These are phyloP conservation scores for Biscogniauxia marginata DNA, from an alignment of 2,329 filamentous ascomycete genomes.

Conservation along the genomic window DNA sequence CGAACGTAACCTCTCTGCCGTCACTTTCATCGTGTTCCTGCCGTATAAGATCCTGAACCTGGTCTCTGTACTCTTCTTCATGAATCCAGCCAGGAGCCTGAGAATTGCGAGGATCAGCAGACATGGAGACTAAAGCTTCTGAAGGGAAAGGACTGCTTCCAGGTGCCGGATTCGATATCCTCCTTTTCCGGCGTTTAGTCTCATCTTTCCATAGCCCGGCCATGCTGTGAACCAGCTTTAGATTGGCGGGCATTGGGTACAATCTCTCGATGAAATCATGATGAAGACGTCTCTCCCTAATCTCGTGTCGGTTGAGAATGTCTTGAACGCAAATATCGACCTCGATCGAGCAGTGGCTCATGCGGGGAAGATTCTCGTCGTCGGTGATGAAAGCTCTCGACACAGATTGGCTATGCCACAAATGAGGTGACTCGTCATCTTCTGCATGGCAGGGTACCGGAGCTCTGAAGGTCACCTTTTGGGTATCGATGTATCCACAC, in stretches of 20 bases:
- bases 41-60: conserved; percentile 61
- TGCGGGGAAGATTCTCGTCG: conserved; percentile 64
- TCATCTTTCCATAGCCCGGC: conserved; percentile 91
- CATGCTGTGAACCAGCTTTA: conserved; percentile 92
- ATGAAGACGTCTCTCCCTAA: conserved; percentile 76
- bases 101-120: conserved; percentile 72
- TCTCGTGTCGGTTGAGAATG: conserved; percentile 77
- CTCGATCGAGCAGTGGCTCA: conserved; percentile 86
- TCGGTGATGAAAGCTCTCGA: conserved; percentile 57
- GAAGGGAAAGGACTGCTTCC: conserved; percentile 75
- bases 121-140: conserved; percentile 85
- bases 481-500: conserved; percentile 78
- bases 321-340: conserved; percentile 86
- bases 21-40: conserved; percentile 58
- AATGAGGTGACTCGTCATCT: conserved; percentile 57
- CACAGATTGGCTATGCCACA: conserved; percentile 80
- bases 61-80: conserved; percentile 75
- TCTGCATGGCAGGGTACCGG: conserved; percentile 72
- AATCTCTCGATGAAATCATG: conserved; percentile 80
- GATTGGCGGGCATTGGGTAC: conserved; percentile 59
- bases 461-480: conserved; percentile 68
- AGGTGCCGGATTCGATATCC: conserved; percentile 62
- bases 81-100: conserved; percentile 87
- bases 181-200: conserved; percentile 71
- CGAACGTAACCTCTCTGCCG: conserved; percentile 53